Conservation (phyloP, 768 basidiomycete species). For the Sistotremastrum suecicum region DNA sequence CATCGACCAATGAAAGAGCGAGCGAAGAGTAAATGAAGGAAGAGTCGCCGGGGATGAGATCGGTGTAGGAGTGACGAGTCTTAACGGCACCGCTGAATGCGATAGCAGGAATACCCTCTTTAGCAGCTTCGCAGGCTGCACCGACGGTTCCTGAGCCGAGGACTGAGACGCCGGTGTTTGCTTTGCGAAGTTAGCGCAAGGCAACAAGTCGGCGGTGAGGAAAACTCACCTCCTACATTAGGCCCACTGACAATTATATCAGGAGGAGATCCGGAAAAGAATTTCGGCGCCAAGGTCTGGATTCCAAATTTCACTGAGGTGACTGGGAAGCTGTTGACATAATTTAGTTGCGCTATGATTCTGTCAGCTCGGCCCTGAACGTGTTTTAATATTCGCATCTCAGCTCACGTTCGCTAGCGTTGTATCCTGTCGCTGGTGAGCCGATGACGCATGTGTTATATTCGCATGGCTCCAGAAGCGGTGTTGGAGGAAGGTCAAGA, state of each 20-base stretch:
- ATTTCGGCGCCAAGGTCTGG: conserved; percentile 21
- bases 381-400: too few relatives aligned
- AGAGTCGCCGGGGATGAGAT: conserved; percentile 7
- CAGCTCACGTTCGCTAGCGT: conserved; percentile 24
- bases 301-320: conserved; percentile 25
- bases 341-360: conserved; percentile 23
- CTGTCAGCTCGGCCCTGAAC: background rate
- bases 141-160: conserved; percentile 9
- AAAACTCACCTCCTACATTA: conserved; percentile 16
- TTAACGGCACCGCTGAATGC: conserved; percentile 17
- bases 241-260: conserved; percentile 26
- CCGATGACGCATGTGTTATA: conserved; percentile 27
- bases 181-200: background rate
- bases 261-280: conserved; percentile 18
- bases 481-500: conserved; percentile 19
- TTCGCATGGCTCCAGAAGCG: conserved; percentile 22
- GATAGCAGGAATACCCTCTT: conserved; percentile 15
- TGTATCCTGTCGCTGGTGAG: conserved; percentile 28
- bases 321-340: conserved; percentile 30
- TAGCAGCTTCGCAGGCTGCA: conserved; percentile 14
- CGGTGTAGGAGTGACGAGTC: conserved; percentile 15
- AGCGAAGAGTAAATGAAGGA: conserved; percentile 2
- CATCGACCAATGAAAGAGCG: background rate
- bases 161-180: background rate
- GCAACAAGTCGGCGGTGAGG: background rate